Percentiles rank a stretch among this genome's conserved stretches.
phyloP scores from a whole-genome alignment of 139 green algal species.

The Chlamydomonas sp. region DNA sequence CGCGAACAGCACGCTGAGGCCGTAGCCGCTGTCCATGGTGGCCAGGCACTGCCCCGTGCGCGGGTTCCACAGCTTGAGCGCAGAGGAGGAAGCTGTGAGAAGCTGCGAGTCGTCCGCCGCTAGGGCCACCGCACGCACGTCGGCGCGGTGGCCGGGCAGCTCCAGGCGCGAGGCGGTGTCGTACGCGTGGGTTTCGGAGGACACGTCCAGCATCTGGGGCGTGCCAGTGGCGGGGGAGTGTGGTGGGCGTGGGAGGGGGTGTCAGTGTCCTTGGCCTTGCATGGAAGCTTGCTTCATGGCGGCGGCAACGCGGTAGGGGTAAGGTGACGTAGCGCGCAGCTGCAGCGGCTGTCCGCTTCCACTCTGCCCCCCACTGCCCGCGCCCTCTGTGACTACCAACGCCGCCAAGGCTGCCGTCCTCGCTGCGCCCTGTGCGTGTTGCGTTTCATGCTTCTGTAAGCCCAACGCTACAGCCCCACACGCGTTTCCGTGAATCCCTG shows the following conservation, averaged over 20 bases:
- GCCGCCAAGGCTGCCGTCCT: no score
- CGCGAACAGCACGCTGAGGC: conserved; percentile 86
- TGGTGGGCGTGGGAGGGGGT: background rate
- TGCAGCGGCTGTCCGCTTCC: background rate
- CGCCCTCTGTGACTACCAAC: no score
- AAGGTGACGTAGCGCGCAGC: background rate
- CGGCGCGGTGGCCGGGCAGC: conserved; percentile 84
- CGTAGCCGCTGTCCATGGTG: conserved; percentile 89
- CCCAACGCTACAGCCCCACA: no score
- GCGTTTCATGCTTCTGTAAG: no score
- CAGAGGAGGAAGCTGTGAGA: conserved; percentile 77
- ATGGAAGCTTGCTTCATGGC: no score
- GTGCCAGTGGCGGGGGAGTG: background rate
- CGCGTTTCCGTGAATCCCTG: no score
- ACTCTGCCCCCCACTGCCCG: no score
- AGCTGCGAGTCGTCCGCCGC: conserved; percentile 81
- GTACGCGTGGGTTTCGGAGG: conserved; percentile 15
- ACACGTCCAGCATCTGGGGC: conserved; percentile 27
- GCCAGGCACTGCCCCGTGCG: conserved; percentile 80
- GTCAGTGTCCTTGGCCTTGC: no score
- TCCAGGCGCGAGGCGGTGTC: conserved; percentile 62
- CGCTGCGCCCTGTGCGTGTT: no score
- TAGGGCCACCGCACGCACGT: conserved; percentile 87
- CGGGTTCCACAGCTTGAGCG: conserved; percentile 92
- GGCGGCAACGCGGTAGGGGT: background rate